These are phyloP conservation scores for Claviceps spartinae DNA, from an alignment of 2,329 filamentous ascomycete genomes.

Conservation along the genomic window DNA sequence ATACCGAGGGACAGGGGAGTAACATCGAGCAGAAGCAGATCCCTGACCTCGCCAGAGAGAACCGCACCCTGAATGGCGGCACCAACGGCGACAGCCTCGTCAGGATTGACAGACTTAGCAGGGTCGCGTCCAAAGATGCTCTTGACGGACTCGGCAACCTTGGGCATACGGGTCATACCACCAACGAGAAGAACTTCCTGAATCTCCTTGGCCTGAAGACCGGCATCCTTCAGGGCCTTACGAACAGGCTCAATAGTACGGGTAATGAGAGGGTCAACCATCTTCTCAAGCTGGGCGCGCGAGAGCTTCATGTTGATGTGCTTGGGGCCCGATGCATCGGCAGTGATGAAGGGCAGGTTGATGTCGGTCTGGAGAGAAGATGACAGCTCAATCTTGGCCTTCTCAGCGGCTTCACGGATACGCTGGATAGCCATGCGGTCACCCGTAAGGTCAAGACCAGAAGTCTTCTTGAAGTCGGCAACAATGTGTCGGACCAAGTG, in stretches of 20 bases:
- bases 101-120: constrained; percentile 96
- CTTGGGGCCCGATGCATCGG: constrained; percentile 88
- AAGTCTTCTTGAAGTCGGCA: constrained; percentile 92
- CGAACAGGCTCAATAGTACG: constrained; percentile 84
- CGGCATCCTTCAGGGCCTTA: constrained; percentile 93
- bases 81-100: constrained; percentile 95
- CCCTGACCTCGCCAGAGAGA: constrained; percentile 90
- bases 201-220: constrained; percentile 81
- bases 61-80: constrained; percentile 95
- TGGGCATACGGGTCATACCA: constrained; percentile 99
- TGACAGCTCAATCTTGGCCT: constrained; percentile 98
- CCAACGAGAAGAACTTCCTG: constrained; percentile 96
- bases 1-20: constrained; percentile 95
- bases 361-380: constrained; percentile 93
- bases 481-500: constrained; percentile 86
- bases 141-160: constrained; percentile 94
- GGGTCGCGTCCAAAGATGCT: constrained; percentile 91
- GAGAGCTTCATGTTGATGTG: constrained; percentile 96
- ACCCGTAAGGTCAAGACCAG: constrained; percentile 72
- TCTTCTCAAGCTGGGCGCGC: constrained; percentile 80
- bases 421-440: constrained; percentile 98
- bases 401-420: constrained; percentile 97
- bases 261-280: constrained; percentile 79
- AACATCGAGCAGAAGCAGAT: constrained; percentile 88
- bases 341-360: constrained; percentile 97